A percentile compares a stretch with the other conserved stretches of the same genome.
Conservation (phyloP, 768 basidiomycete species). For the Fomitopsis serialis region DNA sequence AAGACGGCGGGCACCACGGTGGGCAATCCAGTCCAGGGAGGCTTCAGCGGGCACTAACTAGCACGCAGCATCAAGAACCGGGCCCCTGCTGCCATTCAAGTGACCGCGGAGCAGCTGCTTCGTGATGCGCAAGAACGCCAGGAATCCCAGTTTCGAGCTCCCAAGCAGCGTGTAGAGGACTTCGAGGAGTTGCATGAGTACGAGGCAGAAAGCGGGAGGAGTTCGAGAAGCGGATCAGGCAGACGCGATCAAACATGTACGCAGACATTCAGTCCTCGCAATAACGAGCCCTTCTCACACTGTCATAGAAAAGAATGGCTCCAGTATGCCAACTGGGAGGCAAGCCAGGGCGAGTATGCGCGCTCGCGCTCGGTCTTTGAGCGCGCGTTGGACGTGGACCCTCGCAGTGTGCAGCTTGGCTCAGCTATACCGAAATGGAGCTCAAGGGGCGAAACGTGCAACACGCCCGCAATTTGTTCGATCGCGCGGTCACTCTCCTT, state of each 20-base stretch:
- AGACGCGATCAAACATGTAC: constrained; percentile 77
- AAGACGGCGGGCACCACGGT: constrained; percentile 1
- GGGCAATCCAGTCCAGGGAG: too few relatives aligned
- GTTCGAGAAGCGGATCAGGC: constrained; percentile 84
- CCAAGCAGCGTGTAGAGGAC: constrained; percentile 94
- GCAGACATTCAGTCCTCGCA: constrained; percentile 19
- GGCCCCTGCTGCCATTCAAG: constrained; percentile 91
- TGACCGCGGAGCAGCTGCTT: constrained; percentile 94
- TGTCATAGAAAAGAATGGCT: constrained; percentile 74
- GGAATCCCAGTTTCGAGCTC: constrained; percentile 86
- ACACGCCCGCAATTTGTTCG: constrained; percentile 94
- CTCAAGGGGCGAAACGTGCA: constrained; percentile 96
- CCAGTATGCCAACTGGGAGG: constrained; percentile 87
- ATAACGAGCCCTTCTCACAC: neutral
- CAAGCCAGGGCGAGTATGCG: constrained; percentile 94
- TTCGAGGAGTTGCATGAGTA: constrained; percentile 90
- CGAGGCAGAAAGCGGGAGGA: constrained; percentile 87
- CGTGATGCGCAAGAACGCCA: constrained; percentile 98
- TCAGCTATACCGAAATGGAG: constrained; percentile 95
- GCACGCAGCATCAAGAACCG: constrained; percentile 85
- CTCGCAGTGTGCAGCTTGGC: constrained; percentile 89
- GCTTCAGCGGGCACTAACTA: too few relatives aligned
- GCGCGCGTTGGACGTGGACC: constrained; percentile 93
- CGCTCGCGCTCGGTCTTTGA: constrained; percentile 95
- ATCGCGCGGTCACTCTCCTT: constrained; percentile 93